phyloP scores from a whole-genome alignment of 495 filamentous ascomycete species.

The Aspergillus carlsbadensis region DNA sequence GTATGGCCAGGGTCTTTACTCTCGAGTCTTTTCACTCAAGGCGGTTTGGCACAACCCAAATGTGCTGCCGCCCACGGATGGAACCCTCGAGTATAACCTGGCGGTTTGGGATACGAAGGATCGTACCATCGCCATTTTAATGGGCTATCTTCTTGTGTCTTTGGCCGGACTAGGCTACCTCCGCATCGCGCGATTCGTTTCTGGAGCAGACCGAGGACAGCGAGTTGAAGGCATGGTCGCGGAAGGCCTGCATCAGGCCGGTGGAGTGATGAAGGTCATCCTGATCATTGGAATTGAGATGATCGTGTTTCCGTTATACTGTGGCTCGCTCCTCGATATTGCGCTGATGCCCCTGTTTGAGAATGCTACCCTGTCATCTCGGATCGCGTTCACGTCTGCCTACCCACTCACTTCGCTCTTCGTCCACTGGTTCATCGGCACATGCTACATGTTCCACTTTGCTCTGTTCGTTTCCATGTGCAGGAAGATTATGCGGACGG shows the following conservation, averaged over 20 bases:
- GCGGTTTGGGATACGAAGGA: constrained; percentile 77
- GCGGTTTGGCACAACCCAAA: constrained; percentile 28
- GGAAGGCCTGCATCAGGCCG: constrained; percentile 87
- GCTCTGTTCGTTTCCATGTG: constrained; percentile 99
- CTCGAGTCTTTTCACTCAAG: constrained; percentile 16
- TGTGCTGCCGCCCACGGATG: constrained; percentile 19
- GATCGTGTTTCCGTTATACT: constrained; percentile 95
- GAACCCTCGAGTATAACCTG: constrained; percentile 56
- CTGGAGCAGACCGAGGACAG: constrained; percentile 61
- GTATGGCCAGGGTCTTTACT: constrained; percentile 22
- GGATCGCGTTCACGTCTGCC: constrained; percentile 69
- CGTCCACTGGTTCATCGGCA: constrained; percentile 98
- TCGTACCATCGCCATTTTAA: constrained; percentile 72
- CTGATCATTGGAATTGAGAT: constrained; percentile 99
- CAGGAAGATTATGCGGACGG: constrained; percentile 90
- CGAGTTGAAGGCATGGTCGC: constrained; percentile 74
- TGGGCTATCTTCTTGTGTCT: constrained; percentile 77
- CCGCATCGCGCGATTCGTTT: constrained; percentile 63
- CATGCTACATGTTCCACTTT: constrained; percentile 99
- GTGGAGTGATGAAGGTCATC: constrained; percentile 96
- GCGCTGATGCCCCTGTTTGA: constrained; percentile 89
- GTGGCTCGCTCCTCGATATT: constrained; percentile 84
- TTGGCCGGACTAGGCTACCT: constrained; percentile 76
- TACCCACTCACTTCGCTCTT: constrained; percentile 87
- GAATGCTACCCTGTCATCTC: constrained; percentile 68